A percentile compares a stretch with the other conserved stretches of the same genome.
Evolutionary conservation across 768 basidiomycete species (phyloP).

Genomic region (Leccinellum luteum): DNA sequence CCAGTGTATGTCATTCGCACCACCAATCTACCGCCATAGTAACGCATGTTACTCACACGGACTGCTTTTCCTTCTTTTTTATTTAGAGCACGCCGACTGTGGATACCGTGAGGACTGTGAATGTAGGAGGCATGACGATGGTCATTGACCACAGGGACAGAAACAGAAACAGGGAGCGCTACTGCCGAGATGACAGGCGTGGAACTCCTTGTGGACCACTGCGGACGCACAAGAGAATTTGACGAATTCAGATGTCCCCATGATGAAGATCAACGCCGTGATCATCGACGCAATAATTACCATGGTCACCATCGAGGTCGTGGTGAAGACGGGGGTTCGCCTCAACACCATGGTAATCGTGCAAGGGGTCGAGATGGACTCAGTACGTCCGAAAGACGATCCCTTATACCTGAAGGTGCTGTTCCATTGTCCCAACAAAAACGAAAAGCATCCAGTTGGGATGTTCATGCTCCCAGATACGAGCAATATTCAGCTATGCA

Average conservation of each 20-base stretch:
- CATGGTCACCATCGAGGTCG: conserved; percentile 25
- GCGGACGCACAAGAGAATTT: conserved; percentile 48
- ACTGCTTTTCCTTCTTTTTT: conserved; percentile 46
- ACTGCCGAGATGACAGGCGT: conserved; percentile 50
- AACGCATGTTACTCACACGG: conserved; percentile 53
- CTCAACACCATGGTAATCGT: conserved; percentile 41
- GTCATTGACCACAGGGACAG: conserved; percentile 34
- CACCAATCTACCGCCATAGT: conserved; percentile 42
- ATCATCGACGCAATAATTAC: conserved; percentile 42
- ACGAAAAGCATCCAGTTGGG: conserved; percentile 86
- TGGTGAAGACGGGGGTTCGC: conserved; percentile 42
- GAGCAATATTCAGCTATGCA: conserved; percentile 94
- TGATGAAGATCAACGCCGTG: conserved; percentile 52
- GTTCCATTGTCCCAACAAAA: conserved; percentile 81
- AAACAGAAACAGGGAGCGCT: conserved; percentile 38
- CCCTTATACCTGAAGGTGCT: conserved; percentile 86
- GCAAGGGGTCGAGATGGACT: conserved; percentile 45
- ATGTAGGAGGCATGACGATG: conserved; percentile 61
- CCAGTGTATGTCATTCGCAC: conserved; percentile 36
- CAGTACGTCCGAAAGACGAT: conserved; percentile 75
- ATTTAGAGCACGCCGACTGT: conserved; percentile 46
- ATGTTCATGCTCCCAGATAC: too few species aligned
- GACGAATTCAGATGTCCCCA: conserved; percentile 40
- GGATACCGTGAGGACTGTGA: conserved; percentile 65
- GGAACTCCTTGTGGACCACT: conserved; percentile 44